These are phyloP conservation scores for Porcisia hertigi DNA, from an alignment of 208 protist species.

Conservation along the genomic window DNA sequence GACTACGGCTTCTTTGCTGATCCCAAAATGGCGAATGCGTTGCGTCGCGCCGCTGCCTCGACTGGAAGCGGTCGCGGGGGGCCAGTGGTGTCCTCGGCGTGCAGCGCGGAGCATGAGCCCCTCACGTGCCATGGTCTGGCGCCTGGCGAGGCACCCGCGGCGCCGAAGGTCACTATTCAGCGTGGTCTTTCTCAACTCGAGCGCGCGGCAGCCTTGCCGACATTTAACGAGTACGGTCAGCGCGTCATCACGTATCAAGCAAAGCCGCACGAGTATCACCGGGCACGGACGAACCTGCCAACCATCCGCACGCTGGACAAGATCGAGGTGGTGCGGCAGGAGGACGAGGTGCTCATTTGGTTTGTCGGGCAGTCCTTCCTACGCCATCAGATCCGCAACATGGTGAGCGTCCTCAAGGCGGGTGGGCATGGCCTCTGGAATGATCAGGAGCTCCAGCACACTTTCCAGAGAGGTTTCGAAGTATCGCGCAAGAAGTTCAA, in stretches of 20 bases:
- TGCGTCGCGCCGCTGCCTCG: conserved; percentile 58
- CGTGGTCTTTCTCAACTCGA: conserved; percentile 66
- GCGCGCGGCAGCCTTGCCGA: conserved; percentile 74
- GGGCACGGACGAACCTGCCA: conserved; percentile 72
- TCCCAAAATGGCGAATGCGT: conserved; percentile 84
- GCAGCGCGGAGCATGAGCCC: conserved; percentile 52
- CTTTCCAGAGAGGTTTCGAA: conserved; percentile 73
- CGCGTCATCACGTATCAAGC: conserved; percentile 59
- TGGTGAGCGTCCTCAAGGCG: conserved; percentile 84
- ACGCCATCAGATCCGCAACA: conserved; percentile 87
- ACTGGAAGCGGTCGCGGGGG: conserved; percentile 11
- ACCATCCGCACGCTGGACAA: conserved; percentile 83
- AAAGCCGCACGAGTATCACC: conserved; percentile 66
- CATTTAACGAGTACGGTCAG: conserved; percentile 86
- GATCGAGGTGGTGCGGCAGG: conserved; percentile 83
- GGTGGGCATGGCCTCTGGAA: conserved; percentile 81
- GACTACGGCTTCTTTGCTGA: conserved; percentile 90
- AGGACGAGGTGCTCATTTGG: conserved; percentile 89
- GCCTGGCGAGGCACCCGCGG: conserved; percentile 33
- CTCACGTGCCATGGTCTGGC: conserved; percentile 36
- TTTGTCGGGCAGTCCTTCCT: conserved; percentile 86
- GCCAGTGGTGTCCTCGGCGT: conserved; percentile 38
- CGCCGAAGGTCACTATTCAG: conserved; percentile 63
- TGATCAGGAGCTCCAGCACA: conserved; percentile 77
- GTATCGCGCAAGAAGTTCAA: conserved; percentile 71